phyloP scores from a whole-genome alignment of 306 rosid genomes.

The Canavalia ensiformis region DNA sequence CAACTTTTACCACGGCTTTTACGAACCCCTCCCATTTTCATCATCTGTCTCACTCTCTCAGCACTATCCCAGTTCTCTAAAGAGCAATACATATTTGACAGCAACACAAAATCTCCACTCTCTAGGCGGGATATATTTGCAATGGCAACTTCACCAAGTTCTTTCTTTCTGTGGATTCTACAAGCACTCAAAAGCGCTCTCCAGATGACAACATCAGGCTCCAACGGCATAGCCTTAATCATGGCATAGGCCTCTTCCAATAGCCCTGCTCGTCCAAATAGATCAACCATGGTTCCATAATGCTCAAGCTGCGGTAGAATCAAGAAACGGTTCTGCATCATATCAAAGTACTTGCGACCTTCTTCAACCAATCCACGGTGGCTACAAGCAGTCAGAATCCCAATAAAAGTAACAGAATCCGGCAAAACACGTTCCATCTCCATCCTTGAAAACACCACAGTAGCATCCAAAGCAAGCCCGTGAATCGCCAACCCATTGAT shows the following conservation, averaged over 20 bases:
- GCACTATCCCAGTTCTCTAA: slow-evolving; percentile 72
- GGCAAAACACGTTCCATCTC: slow-evolving; percentile 63
- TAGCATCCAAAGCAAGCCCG: slow-evolving; percentile 71
- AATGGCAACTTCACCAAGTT: slow-evolving; percentile 71
- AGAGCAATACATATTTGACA: slow-evolving; percentile 78
- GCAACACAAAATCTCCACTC: slow-evolving; percentile 79
- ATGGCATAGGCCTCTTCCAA: slow-evolving; percentile 67
- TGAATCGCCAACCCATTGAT: slow-evolving; percentile 75
- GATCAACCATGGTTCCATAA: slow-evolving; percentile 82
- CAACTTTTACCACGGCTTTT: slow-evolving; percentile 75
- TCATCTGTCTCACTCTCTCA: slow-evolving; percentile 67
- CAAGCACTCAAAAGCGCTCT: slow-evolving; percentile 77
- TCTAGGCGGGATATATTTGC: slow-evolving; percentile 60
- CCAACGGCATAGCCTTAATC: slow-evolving; percentile 65
- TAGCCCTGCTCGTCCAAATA: slow-evolving; percentile 72
- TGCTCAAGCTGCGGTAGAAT: slow-evolving; percentile 76
- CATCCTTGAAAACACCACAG: slow-evolving; percentile 64
- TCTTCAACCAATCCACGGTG: slow-evolving; percentile 70
- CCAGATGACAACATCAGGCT: slow-evolving; percentile 81
- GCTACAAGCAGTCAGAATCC: slow-evolving; percentile 74
- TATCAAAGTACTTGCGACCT: slow-evolving; percentile 63
- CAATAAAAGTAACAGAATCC: slow-evolving; percentile 70
- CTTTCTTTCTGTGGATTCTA: slow-evolving; percentile 61
- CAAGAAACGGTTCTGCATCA: slow-evolving; percentile 62
- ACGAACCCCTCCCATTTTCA: slow-evolving; percentile 64